Percentiles rank a stretch among this genome's conserved stretches.
Evolutionary conservation across 1,284 basidiomycete genomes (phyloP).

Genomic region (Ceratobasidium sp.): DNA sequence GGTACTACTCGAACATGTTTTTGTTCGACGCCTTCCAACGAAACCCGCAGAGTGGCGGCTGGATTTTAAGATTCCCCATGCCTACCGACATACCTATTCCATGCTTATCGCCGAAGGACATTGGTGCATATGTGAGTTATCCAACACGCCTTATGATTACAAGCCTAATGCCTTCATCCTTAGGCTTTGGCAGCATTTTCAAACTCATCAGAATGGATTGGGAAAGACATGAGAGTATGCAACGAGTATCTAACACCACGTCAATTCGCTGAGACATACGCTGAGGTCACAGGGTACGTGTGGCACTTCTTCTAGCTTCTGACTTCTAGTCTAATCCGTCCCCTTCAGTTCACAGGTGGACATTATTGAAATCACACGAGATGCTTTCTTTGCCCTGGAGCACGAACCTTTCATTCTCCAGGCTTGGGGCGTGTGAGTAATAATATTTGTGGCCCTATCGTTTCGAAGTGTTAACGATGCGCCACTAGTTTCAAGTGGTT

Average conservation of each 20-base stretch:
- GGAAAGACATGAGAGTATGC: constrained; percentile 17
- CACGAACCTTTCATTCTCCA: constrained; percentile 4
- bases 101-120: constrained; percentile 30
- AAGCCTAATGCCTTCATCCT: neutral
- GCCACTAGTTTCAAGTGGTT: constrained; percentile 37
- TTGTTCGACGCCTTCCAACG: constrained; percentile 22
- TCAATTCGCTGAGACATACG: constrained; percentile 27
- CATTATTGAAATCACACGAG: constrained; percentile 23
- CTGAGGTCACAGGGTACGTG: constrained; percentile 38
- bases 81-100: constrained; percentile 36
- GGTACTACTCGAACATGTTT: constrained; percentile 32
- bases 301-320: too few species aligned
- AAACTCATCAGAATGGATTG: constrained; percentile 33
- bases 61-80: constrained; percentile 25
- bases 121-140: constrained; percentile 39
- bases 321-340: neutral
- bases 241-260: constrained; percentile 39
- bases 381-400: constrained; percentile 18
- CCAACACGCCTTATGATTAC: neutral
- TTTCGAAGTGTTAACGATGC: neutral
- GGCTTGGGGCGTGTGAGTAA: constrained; percentile 17
- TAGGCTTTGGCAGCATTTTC: constrained; percentile 23
- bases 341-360: constrained; percentile 19
- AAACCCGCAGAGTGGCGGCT: constrained; percentile 30
- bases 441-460: neutral